Percentiles rank a stretch among this genome's conserved stretches.
Evolutionary conservation across 164 flowering plant species (phyloP).

Genomic region (Magnolia sinica): DNA sequence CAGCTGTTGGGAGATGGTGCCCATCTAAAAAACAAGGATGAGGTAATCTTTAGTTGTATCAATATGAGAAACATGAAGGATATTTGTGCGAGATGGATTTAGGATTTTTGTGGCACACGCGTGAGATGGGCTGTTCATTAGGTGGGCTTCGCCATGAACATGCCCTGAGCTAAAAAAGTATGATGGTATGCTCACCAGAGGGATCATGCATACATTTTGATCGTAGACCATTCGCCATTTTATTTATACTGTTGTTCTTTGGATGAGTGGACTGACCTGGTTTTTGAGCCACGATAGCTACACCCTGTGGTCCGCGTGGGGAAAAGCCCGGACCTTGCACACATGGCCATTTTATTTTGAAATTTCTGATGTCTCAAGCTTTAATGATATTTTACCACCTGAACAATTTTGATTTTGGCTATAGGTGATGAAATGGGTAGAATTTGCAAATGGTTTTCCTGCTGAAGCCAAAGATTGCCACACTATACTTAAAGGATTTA

Average conservation of each 20-base stretch:
- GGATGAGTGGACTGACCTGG: too few relatives aligned
- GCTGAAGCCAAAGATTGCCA: conserved; percentile 33
- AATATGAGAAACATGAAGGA: neutral
- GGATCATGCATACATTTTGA: neutral
- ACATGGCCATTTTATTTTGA: neutral
- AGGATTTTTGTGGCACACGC: neutral
- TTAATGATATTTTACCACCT: neutral
- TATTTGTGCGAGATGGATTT: too few relatives aligned
- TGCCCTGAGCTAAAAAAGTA: neutral
- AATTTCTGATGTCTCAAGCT: neutral
- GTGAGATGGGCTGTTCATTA: neutral
- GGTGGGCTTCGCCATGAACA: neutral
- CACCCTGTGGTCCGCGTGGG: too few relatives aligned
- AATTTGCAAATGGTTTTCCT: conserved; percentile 55
- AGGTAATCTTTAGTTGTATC: conserved; percentile 35
- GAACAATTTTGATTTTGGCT: conserved; percentile 8
- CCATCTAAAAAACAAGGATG: conserved; percentile 27
- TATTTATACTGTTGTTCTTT: too few relatives aligned
- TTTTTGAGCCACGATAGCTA: too few relatives aligned
- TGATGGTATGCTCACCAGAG: neutral
- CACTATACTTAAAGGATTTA: conserved; percentile 38
- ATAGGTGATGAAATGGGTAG: conserved; percentile 73
- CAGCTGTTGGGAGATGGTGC: conserved; percentile 27
- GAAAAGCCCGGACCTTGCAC: too few relatives aligned
- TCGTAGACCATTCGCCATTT: neutral